A percentile compares a stretch with the other conserved stretches of the same genome.
phyloP scores from a whole-genome alignment of 345 rosid genomes.

The Dimocarpus longan region DNA sequence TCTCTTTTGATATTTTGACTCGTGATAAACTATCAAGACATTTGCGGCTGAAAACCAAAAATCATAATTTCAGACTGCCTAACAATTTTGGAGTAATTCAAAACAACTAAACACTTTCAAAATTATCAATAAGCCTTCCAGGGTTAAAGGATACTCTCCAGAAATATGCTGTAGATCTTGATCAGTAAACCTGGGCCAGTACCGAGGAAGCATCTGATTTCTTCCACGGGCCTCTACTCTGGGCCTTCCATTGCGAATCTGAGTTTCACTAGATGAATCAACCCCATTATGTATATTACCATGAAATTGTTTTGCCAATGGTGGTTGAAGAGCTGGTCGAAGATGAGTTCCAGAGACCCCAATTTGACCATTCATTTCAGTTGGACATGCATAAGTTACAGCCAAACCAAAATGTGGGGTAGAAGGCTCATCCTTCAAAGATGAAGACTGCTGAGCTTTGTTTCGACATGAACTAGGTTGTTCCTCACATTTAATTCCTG shows the following conservation, averaged over 20 bases:
- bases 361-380: conserved; percentile 58
- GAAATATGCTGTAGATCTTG: conserved; percentile 70
- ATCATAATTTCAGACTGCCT: neutral
- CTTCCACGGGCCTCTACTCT: conserved; percentile 68
- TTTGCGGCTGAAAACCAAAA: neutral
- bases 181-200: conserved; percentile 81
- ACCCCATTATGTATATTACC: conserved; percentile 53
- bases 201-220: conserved; percentile 73
- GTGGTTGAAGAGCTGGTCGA: conserved; percentile 46
- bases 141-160: conserved; percentile 84
- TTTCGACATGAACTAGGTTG: conserved; percentile 46
- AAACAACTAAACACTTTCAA: conserved; percentile 14
- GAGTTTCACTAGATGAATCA: conserved; percentile 53
- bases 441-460: conserved; percentile 43
- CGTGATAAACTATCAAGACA: neutral
- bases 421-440: conserved; percentile 59
- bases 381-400: conserved; percentile 45
- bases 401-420: conserved; percentile 49
- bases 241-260: conserved; percentile 56
- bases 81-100: neutral
- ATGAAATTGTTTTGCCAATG: conserved; percentile 46
- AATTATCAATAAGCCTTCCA: conserved; percentile 17
- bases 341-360: conserved; percentile 48
- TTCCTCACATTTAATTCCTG: conserved; percentile 57
- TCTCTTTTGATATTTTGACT: neutral